Conservation (phyloP, 1,139 yeast genomes). For the Lodderomyces oxycetoniae region DNA sequence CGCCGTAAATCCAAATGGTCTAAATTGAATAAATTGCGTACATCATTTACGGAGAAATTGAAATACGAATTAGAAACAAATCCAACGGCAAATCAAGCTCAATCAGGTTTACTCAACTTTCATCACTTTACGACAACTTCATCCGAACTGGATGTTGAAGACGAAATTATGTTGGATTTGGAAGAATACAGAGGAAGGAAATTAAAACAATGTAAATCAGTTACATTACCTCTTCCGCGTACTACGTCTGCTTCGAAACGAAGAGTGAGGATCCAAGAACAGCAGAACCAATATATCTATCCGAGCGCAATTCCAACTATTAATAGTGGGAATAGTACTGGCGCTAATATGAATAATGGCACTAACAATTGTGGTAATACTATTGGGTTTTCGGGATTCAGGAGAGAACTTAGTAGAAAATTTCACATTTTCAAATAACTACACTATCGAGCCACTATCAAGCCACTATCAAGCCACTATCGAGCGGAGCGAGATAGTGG, state of each 20-base stretch:
- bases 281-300: slow-evolving; percentile 4
- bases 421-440: slow-evolving; percentile 3
- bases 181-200: background rate
- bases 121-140: too few species aligned
- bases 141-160: too few species aligned
- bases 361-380: background rate
- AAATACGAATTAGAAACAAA: background rate
- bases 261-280: slow-evolving; percentile 12
- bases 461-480: too few species aligned
- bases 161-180: background rate
- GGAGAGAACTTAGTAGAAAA: slow-evolving; percentile 1
- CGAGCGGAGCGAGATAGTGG: too few species aligned
- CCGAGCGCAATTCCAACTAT: slow-evolving; percentile 2
- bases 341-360: background rate
- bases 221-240: background rate
- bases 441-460: too few species aligned
- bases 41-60: slow-evolving; percentile 1
- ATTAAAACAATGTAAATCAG: background rate
- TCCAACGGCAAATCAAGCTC: too few species aligned
- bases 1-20: background rate
- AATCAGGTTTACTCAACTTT: too few species aligned
- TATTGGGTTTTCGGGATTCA: slow-evolving; percentile 1
- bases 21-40: background rate
- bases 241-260: slow-evolving; percentile 6
- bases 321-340: background rate